Evolutionary conservation across 495 filamentous ascomycete species (phyloP), one percentile per base, ranked within the genome.

Genomic region (Penicillium malachiteum): DNA sequence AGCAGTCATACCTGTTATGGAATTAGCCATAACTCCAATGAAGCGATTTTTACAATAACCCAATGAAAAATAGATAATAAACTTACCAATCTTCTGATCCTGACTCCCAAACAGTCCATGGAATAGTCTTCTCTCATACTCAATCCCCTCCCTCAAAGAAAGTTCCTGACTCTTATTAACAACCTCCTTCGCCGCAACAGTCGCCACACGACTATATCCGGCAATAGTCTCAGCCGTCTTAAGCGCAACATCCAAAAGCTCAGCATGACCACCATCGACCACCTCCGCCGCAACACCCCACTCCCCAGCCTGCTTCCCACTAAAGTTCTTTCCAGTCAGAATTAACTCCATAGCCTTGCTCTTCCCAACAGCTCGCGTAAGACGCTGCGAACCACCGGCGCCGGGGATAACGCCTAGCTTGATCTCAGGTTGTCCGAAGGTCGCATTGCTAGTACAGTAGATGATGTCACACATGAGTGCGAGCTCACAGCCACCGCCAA

Each of bases 391-490:
- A 2, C 94, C 94, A 7, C 94, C 94, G 0, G 91, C 94, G 5
- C 94, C 94, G 3, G 94, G 94, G 51, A 97, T 93, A 0, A 86
- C 86, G 13, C 94, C 94, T 5, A 98, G 79, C 70, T 90, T 95
- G 77, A 98, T 91, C 78, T 98, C 94, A 4, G 94, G 94, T 76
- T 97, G 94, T 0, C 94, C 94, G 64, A 98, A 96, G 50, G 86
- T 90, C 50, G 94, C 93, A 7, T 63, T 81, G 26, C 82, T 71
- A 8, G 89, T 90, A 77, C 89, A 94, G 81, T 97, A 97, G 46
- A 98, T 67, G 63, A 98, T 87, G 70, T 98, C 94, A 62, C 86
- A 86, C 93, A 97, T 98, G 70, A 98, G 83, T n/a, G 94, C 94
- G 9, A 98, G 83, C 77, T 98, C 94, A 70, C 94, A 98, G 30